Evolutionary conservation across 2,329 filamentous ascomycete species (phyloP), one percentile per base, ranked within the genome.

Genomic region (Colletotrichum limetticola): DNA sequence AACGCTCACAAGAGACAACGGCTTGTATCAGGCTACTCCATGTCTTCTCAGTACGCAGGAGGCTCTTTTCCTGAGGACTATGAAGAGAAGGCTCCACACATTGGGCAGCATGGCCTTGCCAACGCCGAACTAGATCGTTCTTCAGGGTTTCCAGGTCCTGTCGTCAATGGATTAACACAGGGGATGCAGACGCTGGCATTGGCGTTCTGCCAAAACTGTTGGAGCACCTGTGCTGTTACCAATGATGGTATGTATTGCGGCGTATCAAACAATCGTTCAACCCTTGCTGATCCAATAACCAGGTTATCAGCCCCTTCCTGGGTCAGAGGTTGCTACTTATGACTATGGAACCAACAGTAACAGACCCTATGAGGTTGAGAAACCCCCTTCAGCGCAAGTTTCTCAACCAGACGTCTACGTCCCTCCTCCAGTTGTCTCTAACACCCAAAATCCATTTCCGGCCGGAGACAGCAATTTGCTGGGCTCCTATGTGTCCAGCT

Each of bases 261-360:
- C 68, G 14, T 19, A 71, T 16, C 26, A 14, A 62, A 8, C 16
- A 9, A 14, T 53, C 64, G 6, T 22, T 49, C 24, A 9, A 42
- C 22, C 32, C 56, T 14, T 30, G 56, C n/a, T 72, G 16, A 28
- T 59, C 19, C 49, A 32, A 26, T 37, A 53, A 37, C 60, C 46
- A 84, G 83, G 79, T 19, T 85, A 85, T 67, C 79, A 82, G 67
- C 75, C 79, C 26, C 71, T 84, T 28, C 76, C 78, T 5, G 75
- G 75, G 49, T 67, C 78, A 30, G 66, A 56, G 26, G 16, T 55
- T 26, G 74, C 76, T 14, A 58, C 77, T 5, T 75, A 75, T n/a
- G 76, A 78, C 35, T 80, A 82, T 72, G 80, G 77, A 8, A 71
- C 78, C 12, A 79, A 76, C 35, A 76, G 77, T 9, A 79, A 77